Conservation (phyloP, 176 grass and related monocot species). For the Tuctoria greenei region DNA sequence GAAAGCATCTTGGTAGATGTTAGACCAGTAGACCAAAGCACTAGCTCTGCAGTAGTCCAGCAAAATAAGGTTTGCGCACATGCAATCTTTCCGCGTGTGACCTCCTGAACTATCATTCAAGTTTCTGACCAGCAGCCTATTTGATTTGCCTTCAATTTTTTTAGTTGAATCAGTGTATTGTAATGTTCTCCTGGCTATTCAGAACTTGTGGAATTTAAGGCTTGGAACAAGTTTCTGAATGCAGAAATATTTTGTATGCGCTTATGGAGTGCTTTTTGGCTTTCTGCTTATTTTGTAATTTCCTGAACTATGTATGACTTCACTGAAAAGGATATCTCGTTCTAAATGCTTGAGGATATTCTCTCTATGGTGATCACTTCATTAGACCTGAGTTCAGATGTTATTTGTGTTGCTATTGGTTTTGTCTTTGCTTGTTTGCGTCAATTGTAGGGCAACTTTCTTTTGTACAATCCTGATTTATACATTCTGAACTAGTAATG, state of each 20-base stretch:
- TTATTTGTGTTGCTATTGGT: background rate
- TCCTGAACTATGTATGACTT: background rate
- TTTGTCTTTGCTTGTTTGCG: background rate
- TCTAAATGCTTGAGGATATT: slow-evolving; percentile 4
- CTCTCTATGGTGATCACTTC: background rate
- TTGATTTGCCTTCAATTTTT: background rate
- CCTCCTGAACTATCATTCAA: slow-evolving; percentile 29
- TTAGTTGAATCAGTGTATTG: slow-evolving; percentile 38
- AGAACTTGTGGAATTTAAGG: slow-evolving; percentile 23
- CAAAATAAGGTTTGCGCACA: slow-evolving; percentile 39
- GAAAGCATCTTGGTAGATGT: slow-evolving; percentile 72
- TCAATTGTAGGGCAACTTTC: background rate
- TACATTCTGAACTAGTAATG: background rate
- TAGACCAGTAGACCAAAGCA: slow-evolving; percentile 34
- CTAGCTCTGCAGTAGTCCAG: slow-evolving; percentile 37
- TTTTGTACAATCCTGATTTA: background rate
- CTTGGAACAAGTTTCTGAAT: slow-evolving; percentile 3
- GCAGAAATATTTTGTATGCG: background rate
- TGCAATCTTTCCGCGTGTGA: slow-evolving; percentile 37
- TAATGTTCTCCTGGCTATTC: slow-evolving; percentile 17
- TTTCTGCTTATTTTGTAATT: background rate
- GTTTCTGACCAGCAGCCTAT: slow-evolving; percentile 19
- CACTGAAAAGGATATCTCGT: background rate
- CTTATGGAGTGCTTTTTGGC: background rate
- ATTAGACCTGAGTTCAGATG: background rate